Evolutionary conservation across 805 yeast species (phyloP).

Genomic region (Lipomyces sp.): DNA sequence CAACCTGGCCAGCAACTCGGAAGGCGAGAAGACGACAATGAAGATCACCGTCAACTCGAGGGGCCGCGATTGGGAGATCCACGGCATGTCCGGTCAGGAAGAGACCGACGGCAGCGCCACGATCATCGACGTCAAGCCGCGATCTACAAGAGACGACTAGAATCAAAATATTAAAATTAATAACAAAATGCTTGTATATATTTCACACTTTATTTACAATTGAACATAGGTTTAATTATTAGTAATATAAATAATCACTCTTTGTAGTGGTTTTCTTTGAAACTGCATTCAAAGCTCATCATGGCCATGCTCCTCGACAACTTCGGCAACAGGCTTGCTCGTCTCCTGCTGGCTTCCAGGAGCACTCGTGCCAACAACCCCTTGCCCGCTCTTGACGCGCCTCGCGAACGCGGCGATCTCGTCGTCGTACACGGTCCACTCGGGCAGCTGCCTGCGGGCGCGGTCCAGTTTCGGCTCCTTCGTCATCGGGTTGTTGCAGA

Average conservation of each 20-base stretch:
- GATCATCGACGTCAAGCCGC: constrained; percentile 24
- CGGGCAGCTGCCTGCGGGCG: constrained; percentile 73
- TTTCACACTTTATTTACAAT: no score
- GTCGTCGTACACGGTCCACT: constrained; percentile 67
- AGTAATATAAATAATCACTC: not conserved
- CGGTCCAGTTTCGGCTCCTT: constrained; percentile 73
- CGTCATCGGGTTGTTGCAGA: constrained; percentile 80
- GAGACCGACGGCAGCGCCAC: not conserved
- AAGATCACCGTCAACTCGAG: constrained; percentile 11
- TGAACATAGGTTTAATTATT: no score
- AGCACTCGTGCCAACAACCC: constrained; percentile 13
- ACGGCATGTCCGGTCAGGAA: constrained; percentile 8
- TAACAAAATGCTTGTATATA: no score
- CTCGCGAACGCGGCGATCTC: constrained; percentile 44
- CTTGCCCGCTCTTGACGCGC: constrained; percentile 18
- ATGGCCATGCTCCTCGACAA: not conserved
- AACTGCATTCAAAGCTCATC: constrained; percentile 12
- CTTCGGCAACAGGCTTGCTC: not conserved
- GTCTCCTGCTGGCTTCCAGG: constrained; percentile 1
- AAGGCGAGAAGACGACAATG: constrained; percentile 18
- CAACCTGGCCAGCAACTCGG: constrained; percentile 1
- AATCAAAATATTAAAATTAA: no score
- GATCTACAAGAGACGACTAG: not conserved
- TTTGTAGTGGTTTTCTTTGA: no score
- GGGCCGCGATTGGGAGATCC: constrained; percentile 18